Conservation (phyloP, 1,284 basidiomycete genomes). For the Ustilago sp. region DNA sequence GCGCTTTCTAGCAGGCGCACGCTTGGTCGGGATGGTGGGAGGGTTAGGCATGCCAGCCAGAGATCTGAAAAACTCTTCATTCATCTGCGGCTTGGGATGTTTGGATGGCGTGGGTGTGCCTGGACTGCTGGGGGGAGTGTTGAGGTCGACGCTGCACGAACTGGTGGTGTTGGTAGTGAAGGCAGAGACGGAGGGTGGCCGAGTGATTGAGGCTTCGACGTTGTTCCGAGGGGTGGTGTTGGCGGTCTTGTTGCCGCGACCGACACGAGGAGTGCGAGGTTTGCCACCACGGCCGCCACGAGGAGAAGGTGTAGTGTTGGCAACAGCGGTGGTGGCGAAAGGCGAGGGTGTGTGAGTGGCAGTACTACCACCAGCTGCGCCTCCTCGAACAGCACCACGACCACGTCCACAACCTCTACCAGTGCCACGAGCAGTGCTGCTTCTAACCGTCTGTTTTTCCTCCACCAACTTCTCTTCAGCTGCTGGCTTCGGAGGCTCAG, state of each 20-base stretch:
- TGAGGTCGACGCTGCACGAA: neutral
- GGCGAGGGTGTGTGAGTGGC: neutral
- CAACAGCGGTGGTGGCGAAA: neutral
- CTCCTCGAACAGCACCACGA: slow-evolving; percentile 1
- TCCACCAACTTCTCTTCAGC: neutral
- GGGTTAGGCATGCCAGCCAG: neutral
- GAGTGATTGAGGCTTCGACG: neutral
- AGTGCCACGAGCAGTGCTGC: slow-evolving; percentile 11
- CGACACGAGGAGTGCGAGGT: neutral
- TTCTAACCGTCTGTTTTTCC: slow-evolving; percentile 3
- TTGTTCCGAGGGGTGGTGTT: neutral
- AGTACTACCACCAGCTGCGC: neutral
- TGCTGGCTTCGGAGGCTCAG: neutral
- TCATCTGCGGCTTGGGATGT: neutral
- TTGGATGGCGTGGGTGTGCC: neutral
- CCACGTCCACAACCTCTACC: slow-evolving; percentile 8
- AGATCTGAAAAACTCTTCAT: neutral
- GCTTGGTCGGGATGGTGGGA: slow-evolving; percentile 11
- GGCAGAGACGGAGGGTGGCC: neutral
- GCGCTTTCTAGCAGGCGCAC: slow-evolving; percentile 8
- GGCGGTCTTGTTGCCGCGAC: neutral
- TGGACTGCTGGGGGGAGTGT: neutral
- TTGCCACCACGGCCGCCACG: neutral
- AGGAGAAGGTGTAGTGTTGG: neutral
- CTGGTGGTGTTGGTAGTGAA: neutral